Conservation (phyloP, 495 filamentous ascomycete species). For the Penicillium nucicola region DNA sequence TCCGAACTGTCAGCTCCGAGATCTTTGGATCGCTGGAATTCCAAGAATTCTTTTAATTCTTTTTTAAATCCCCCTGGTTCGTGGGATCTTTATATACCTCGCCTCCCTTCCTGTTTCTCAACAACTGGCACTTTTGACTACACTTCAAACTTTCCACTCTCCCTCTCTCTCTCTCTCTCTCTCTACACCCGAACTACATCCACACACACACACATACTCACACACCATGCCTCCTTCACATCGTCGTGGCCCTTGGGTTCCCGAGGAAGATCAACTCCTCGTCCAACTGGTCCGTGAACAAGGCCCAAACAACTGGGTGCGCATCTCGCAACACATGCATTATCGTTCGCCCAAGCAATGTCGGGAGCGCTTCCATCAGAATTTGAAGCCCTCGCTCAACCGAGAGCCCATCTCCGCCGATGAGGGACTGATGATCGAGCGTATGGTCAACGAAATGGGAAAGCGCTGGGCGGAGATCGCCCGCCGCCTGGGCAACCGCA, state of each 20-base stretch:
- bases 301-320: constrained; percentile 89
- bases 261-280: constrained; percentile 72
- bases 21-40: constrained; percentile 46
- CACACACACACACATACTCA: too few species aligned
- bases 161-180: background rate
- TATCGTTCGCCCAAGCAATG: constrained; percentile 93
- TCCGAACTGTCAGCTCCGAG: constrained; percentile 46
- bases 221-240: constrained; percentile 50
- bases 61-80: constrained; percentile 40
- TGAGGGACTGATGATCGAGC: constrained; percentile 80
- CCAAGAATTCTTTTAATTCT: too few species aligned
- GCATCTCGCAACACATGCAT: constrained; percentile 72
- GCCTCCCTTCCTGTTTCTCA: constrained; percentile 3
- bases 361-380: constrained; percentile 92
- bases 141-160: background rate
- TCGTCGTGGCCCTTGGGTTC: constrained; percentile 87
- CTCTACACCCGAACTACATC: background rate
- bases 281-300: constrained; percentile 69
- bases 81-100: constrained; percentile 14
- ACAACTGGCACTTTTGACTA: too few species aligned
- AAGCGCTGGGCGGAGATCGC: constrained; percentile 97
- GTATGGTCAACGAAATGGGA: constrained; percentile 76
- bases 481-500: constrained; percentile 76
- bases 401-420: constrained; percentile 89
- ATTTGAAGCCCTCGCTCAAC: constrained; percentile 86